Evolutionary conservation across 2,329 filamentous ascomycete genomes (phyloP), one percentile per base, ranked within the genome.

Genomic region (Helicocarpus griseus): DNA sequence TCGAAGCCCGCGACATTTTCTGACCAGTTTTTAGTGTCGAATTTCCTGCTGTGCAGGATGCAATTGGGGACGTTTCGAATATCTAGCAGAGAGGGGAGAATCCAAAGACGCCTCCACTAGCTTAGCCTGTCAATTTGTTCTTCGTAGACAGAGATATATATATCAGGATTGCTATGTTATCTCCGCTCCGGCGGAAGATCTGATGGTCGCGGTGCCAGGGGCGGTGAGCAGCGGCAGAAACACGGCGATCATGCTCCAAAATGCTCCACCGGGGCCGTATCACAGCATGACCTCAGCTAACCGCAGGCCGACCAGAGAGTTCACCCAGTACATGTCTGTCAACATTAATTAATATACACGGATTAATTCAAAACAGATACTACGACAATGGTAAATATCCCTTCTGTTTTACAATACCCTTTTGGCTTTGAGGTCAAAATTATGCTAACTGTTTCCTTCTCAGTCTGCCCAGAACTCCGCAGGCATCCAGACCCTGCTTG

Each of bases 401-500:
- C 19, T 35, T n/a, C n/a, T n/a, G n/a, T n/a, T n/a, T n/a, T n/a
- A n/a, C n/a, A n/a, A n/a, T n/a, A 4, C 8, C 5, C 11, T 47
- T 33, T 36, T 13, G 22, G 3, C 17, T 39, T 19, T 19, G 3
- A 39, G 3, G 14, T n/a, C n/a, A 31, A 19, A 8, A n/a, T 35
- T 17, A n/a, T 48, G 39, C 33, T 48, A 40, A 46, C 50, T 49
- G 24, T 36, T 36, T 14, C 28, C 17, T 45, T 14, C 13, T n/a
- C 43, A 54, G 55, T 93, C 93, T 70, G 93, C 91, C 68, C 93
- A 97, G 77, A 97, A 97, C 78, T 97, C 93, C 60, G 85, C 88
- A 66, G 93, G 93, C 73, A 98, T 98, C 70, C 91, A 97, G 76
- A 97, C 91, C 68, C 84, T 98, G 67, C 89, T 98, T 75, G 93